These are phyloP conservation scores for Trichocladium uniseriatum DNA, from an alignment of 495 filamentous ascomycete species.

Conservation along the genomic window DNA sequence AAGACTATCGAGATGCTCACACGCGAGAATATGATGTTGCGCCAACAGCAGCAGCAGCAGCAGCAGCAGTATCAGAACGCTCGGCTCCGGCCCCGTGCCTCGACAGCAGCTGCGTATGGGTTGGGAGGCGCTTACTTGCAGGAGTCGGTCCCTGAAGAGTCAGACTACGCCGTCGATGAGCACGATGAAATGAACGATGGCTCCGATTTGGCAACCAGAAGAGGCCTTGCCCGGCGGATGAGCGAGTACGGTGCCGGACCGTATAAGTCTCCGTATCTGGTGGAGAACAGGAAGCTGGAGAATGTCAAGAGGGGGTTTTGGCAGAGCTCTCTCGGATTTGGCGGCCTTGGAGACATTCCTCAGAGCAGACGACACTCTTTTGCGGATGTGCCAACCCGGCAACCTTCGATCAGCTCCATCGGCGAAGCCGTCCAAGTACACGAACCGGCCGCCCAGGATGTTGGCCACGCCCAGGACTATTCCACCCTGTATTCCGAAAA, in stretches of 20 bases:
- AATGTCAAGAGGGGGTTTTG: conserved; percentile 75
- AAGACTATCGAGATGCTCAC: conserved; percentile 66
- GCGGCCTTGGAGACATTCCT: conserved; percentile 55
- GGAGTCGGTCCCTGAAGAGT: conserved; percentile 58
- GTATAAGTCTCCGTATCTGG: conserved; percentile 46
- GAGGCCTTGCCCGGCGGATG: conserved; percentile 45
- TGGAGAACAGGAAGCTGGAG: conserved; percentile 68
- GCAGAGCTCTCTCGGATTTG: conserved; percentile 80
- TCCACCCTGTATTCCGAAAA: conserved; percentile 25
- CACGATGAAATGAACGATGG: conserved; percentile 54
- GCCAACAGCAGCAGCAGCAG: conserved; percentile 35
- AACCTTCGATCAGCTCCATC: conserved; percentile 57
- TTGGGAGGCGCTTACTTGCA: conserved; percentile 51
- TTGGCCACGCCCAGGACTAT: conserved; percentile 32
- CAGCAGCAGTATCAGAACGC: conserved; percentile 50
- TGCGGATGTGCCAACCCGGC: conserved; percentile 63
- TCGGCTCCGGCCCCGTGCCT: conserved; percentile 54
- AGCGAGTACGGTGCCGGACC: conserved; percentile 53
- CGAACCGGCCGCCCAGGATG: conserved; percentile 33
- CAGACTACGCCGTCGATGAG: conserved; percentile 62
- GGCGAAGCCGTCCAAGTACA: conserved; percentile 44
- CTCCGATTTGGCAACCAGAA: conserved; percentile 43
- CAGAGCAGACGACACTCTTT: conserved; percentile 97
- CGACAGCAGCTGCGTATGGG: conserved; percentile 44
- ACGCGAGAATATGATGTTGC: conserved; percentile 61